Evolutionary conservation across 257 asterid genomes (phyloP).

Genomic region (Striga asiatica): DNA sequence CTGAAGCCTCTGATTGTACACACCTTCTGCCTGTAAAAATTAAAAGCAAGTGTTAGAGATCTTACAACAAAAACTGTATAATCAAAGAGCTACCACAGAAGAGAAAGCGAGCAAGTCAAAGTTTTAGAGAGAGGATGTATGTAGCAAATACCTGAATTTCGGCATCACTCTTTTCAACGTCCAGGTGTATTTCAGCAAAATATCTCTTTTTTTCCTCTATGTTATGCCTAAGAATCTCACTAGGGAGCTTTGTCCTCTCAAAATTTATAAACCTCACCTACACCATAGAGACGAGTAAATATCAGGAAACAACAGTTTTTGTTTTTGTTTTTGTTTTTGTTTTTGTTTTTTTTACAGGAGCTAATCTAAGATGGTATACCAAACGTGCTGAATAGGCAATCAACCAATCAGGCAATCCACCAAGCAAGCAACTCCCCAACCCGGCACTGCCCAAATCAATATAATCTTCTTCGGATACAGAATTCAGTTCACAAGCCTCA

Average conservation of each 20-base stretch:
- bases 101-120: background rate
- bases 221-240: conserved; percentile 73
- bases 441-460: conserved; percentile 92
- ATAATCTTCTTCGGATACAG: conserved; percentile 92
- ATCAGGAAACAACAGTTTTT: conserved; percentile 7
- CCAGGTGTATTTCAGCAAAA: conserved; percentile 69
- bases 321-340: background rate
- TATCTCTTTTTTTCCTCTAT: conserved; percentile 87
- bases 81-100: conserved; percentile 2
- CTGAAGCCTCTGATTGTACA: conserved; percentile 92
- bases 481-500: conserved; percentile 89
- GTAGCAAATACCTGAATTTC: conserved; percentile 68
- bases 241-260: conserved; percentile 89
- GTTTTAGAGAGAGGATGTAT: background rate
- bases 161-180: conserved; percentile 87
- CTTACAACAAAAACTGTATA: background rate
- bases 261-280: conserved; percentile 96
- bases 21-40: conserved; percentile 87
- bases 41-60: conserved; percentile 11
- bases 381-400: conserved; percentile 87
- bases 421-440: conserved; percentile 96
- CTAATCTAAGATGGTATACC: conserved; percentile 32
- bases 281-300: conserved; percentile 14
- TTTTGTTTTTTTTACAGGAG: background rate
- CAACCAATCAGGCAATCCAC: conserved; percentile 96